A percentile compares a stretch with the other conserved stretches of the same genome.
Conservation (phyloP, 2,329 filamentous ascomycete genomes). For the Macrophomina pseudophaseolina region DNA sequence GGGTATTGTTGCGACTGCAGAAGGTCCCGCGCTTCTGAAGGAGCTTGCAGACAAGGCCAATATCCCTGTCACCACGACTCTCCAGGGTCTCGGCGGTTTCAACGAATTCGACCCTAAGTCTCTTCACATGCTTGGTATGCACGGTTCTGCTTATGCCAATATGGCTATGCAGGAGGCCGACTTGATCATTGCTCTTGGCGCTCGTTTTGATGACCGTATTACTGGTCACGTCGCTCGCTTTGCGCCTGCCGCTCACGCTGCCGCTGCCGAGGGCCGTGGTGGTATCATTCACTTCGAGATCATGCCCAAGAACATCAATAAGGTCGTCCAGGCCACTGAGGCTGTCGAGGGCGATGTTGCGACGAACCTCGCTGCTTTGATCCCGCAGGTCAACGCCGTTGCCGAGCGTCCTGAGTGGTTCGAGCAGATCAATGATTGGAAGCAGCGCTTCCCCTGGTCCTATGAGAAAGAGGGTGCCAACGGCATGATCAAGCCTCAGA, state of each 20-base stretch:
- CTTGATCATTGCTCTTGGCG: conserved; percentile 91
- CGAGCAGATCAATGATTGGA: conserved; percentile 86
- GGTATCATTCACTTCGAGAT: conserved; percentile 98
- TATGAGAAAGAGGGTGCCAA: conserved; percentile 79
- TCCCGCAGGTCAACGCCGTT: conserved; percentile 72
- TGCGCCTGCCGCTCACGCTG: conserved; percentile 83
- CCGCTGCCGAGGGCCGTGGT: conserved; percentile 82
- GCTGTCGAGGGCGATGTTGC: conserved; percentile 93
- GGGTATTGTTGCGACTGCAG: conserved; percentile 79
- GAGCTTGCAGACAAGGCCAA: conserved; percentile 87
- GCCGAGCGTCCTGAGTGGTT: conserved; percentile 84
- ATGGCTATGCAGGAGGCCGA: conserved; percentile 98
- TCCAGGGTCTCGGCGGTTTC: conserved; percentile 89
- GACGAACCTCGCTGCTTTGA: conserved; percentile 73
- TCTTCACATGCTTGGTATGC: conserved; percentile 98
- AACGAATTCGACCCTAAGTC: conserved; percentile 94
- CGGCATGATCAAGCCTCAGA: conserved; percentile 91
- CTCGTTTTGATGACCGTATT: conserved; percentile 95
- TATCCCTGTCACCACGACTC: conserved; percentile 94
- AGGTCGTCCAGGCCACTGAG: conserved; percentile 95
- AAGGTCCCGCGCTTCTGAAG: conserved; percentile 79
- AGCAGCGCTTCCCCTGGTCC: conserved; percentile 83
- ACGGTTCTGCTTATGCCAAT: conserved; percentile 95
- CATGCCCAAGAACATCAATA: conserved; percentile 99
- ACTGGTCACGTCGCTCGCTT: conserved; percentile 83